Evolutionary conservation across 2,329 filamentous ascomycete genomes (phyloP).

Genomic region (Apiospora saccharicola): DNA sequence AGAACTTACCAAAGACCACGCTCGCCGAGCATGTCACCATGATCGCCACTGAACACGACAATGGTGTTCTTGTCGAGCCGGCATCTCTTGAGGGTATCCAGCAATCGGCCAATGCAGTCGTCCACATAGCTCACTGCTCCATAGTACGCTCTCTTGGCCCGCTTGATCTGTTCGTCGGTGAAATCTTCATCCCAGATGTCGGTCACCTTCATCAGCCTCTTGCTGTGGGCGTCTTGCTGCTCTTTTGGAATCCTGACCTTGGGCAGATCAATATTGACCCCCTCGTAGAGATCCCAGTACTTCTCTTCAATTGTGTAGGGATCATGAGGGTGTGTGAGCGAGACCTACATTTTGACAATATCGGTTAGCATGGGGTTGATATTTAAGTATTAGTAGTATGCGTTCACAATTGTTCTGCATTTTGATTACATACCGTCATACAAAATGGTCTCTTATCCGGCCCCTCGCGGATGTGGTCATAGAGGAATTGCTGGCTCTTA

Average conservation of each 20-base stretch:
- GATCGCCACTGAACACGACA: conserved; percentile 90
- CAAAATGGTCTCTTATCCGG: conserved; percentile 79
- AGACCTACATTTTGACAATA: conserved; percentile 60
- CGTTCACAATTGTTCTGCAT: neutral
- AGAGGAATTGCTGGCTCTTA: conserved; percentile 87
- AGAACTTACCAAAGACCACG: conserved; percentile 76
- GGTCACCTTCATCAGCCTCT: conserved; percentile 84
- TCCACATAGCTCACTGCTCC: conserved; percentile 94
- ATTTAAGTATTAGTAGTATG: neutral
- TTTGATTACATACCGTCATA: conserved; percentile 67
- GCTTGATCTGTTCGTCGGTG: conserved; percentile 84
- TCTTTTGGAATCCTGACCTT: conserved; percentile 80
- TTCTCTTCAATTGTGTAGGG: conserved; percentile 94
- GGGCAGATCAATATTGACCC: conserved; percentile 84
- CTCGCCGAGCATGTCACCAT: conserved; percentile 96
- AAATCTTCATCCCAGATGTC: conserved; percentile 87
- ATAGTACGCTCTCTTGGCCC: conserved; percentile 88
- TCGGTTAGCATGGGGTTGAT: conserved; percentile 13
- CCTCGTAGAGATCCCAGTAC: conserved; percentile 93
- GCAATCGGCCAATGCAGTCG: conserved; percentile 85
- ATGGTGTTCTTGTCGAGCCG: conserved; percentile 86
- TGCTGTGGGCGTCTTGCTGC: conserved; percentile 85
- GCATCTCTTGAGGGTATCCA: conserved; percentile 80
- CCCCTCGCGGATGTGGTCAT: conserved; percentile 86
- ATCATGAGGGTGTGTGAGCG: conserved; percentile 92